Conservation (phyloP, 2,329 filamentous ascomycete genomes). For the Paraconiothyrium brasiliense region DNA sequence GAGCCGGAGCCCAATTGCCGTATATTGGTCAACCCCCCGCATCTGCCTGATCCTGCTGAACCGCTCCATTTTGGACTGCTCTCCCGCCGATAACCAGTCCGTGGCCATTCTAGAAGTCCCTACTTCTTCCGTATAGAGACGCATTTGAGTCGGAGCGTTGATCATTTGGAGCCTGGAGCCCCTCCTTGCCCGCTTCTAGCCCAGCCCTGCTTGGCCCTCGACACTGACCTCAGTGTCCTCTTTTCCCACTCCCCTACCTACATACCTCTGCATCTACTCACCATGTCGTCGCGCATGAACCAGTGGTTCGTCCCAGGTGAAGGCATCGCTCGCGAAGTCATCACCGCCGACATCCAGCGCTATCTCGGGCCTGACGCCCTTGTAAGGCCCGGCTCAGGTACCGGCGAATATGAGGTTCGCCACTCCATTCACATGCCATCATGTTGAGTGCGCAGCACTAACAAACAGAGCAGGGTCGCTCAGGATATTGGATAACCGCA, state of each 20-base stretch:
- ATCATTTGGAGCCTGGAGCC: slow-evolving; percentile 43
- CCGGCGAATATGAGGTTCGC: slow-evolving; percentile 56
- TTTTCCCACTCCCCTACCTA: slow-evolving; percentile 38
- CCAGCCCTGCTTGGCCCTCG: slow-evolving; percentile 45
- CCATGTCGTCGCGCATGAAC: slow-evolving; percentile 50
- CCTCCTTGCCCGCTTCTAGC: slow-evolving; percentile 42
- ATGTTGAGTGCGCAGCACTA: slow-evolving; percentile 23
- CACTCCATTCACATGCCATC: slow-evolving; percentile 22
- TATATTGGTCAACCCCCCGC: slow-evolving; percentile 50
- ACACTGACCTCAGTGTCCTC: slow-evolving; percentile 50
- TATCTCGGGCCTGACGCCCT: slow-evolving; percentile 62
- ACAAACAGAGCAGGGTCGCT: slow-evolving; percentile 48
- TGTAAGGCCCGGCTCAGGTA: slow-evolving; percentile 58
- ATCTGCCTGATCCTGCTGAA: slow-evolving; percentile 38
- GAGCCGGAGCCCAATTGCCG: slow-evolving; percentile 41
- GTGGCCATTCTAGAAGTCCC: slow-evolving; percentile 35
- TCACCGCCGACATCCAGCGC: slow-evolving; percentile 62
- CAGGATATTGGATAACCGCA: slow-evolving; percentile 62
- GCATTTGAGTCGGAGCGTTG: slow-evolving; percentile 29
- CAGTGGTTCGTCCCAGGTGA: slow-evolving; percentile 62
- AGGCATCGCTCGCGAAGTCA: slow-evolving; percentile 62
- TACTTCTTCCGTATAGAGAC: slow-evolving; percentile 37
- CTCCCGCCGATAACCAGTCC: slow-evolving; percentile 35
- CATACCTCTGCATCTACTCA: slow-evolving; percentile 30
- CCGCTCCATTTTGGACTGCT: slow-evolving; percentile 38